phyloP scores from a whole-genome alignment of 139 green algal genomes.

The Tetraselmis chui region DNA sequence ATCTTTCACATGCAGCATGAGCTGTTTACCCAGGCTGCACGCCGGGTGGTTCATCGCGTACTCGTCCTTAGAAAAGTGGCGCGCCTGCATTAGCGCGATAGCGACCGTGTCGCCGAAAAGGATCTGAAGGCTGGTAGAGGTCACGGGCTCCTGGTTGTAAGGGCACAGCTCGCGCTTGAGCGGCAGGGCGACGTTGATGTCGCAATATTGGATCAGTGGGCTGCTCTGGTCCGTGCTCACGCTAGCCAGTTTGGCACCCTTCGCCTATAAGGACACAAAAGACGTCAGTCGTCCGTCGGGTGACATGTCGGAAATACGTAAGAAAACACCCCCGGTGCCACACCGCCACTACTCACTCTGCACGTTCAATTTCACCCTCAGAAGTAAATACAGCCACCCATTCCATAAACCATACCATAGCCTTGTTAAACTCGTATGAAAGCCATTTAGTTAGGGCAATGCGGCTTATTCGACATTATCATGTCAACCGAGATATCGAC shows the following conservation, averaged over 20 bases:
- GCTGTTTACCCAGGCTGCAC: slow-evolving; percentile 50
- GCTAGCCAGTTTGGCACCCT: slow-evolving; percentile 45
- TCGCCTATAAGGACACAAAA: too few species aligned
- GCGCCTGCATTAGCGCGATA: slow-evolving; percentile 46
- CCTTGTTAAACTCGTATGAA: too few species aligned
- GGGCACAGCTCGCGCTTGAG: slow-evolving; percentile 58
- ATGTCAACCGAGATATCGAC: too few species aligned
- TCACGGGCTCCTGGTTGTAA: slow-evolving; percentile 56
- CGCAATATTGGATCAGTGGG: slow-evolving; percentile 31
- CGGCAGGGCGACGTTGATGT: slow-evolving; percentile 46
- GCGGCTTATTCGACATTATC: too few species aligned
- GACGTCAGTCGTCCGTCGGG: too few species aligned
- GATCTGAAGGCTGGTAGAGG: slow-evolving; percentile 52
- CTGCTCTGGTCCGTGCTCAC: slow-evolving; percentile 26
- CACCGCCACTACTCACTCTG: too few species aligned
- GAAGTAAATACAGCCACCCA: too few species aligned
- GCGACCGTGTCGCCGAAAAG: slow-evolving; percentile 57
- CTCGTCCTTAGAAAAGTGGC: slow-evolving; percentile 46
- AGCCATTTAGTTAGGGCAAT: too few species aligned
- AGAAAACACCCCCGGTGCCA: too few species aligned
- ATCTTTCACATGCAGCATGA: slow-evolving; percentile 44
- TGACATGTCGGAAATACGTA: too few species aligned
- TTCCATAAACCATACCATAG: too few species aligned
- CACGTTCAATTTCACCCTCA: too few species aligned
- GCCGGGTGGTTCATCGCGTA: slow-evolving; percentile 58